phyloP scores from a whole-genome alignment of 768 basidiomycete genomes.

The Suillus luteus region DNA sequence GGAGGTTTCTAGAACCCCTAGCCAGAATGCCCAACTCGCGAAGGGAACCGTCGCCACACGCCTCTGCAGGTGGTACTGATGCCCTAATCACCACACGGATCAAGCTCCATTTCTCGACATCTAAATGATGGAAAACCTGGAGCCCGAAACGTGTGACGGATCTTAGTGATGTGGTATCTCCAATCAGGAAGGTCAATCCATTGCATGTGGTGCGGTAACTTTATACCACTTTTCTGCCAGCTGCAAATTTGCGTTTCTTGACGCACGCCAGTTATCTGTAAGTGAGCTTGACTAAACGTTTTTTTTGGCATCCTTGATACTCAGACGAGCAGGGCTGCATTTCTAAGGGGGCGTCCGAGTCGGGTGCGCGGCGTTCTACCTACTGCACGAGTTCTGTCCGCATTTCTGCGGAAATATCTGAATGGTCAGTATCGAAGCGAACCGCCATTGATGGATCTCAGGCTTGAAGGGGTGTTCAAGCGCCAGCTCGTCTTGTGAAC shows the following conservation, averaged over 20 bases:
- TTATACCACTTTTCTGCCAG: slow-evolving; percentile 39
- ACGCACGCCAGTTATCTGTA: too few species aligned
- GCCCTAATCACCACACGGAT: background rate
- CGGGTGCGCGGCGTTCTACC: slow-evolving; percentile 43
- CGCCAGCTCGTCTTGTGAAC: slow-evolving; percentile 52
- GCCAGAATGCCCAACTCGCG: background rate
- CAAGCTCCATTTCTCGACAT: slow-evolving; percentile 45
- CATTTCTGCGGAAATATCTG: slow-evolving; percentile 6
- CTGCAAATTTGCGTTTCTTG: slow-evolving; percentile 77
- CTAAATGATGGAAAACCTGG: slow-evolving; percentile 43
- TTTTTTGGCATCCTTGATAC: slow-evolving; percentile 48
- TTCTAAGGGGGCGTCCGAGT: slow-evolving; percentile 53
- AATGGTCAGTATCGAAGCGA: slow-evolving; percentile 14
- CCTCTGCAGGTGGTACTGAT: background rate
- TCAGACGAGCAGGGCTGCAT: slow-evolving; percentile 61
- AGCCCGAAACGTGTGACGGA: slow-evolving; percentile 23
- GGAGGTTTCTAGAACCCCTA: background rate
- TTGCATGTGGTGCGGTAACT: background rate
- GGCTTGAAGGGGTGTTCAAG: slow-evolving; percentile 38
- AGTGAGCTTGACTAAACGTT: too few species aligned
- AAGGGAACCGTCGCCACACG: background rate
- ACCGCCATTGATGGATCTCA: slow-evolving; percentile 30
- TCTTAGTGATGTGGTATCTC: slow-evolving; percentile 73
- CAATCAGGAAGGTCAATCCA: slow-evolving; percentile 58
- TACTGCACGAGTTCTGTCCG: slow-evolving; percentile 23